A percentile compares a stretch with the other conserved stretches of the same genome.
Conservation (phyloP, 768 basidiomycete species). For the Neoboletus brunneissimus region DNA sequence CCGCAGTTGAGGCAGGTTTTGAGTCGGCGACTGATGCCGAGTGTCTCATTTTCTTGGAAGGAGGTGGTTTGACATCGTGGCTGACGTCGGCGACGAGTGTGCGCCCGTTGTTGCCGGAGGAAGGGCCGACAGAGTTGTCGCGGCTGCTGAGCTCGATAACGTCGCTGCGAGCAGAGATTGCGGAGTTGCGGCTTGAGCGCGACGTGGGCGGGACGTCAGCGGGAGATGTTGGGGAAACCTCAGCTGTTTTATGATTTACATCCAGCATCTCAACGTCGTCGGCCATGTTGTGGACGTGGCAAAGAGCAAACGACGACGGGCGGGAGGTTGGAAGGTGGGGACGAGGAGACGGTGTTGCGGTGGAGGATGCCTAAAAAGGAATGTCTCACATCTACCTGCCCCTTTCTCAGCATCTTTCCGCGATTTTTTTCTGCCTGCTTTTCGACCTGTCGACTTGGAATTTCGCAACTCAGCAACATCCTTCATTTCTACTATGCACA, state of each 20-base stretch:
- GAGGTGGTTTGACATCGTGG: constrained; percentile 27
- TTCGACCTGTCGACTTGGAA: constrained; percentile 27
- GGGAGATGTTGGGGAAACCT: not conserved
- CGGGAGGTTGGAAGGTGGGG: constrained; percentile 20
- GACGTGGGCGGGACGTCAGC: constrained; percentile 9
- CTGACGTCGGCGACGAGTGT: constrained; percentile 13
- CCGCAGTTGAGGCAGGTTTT: constrained; percentile 31
- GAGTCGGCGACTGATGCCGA: constrained; percentile 26
- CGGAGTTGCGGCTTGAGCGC: constrained; percentile 16
- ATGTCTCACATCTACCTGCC: constrained; percentile 29
- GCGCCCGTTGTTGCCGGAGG: constrained; percentile 14
- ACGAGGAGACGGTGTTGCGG: constrained; percentile 29
- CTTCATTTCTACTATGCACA: not conserved
- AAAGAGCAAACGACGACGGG: not conserved
- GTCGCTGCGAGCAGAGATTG: constrained; percentile 20
- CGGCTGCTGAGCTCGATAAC: constrained; percentile 30
- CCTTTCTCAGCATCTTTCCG: constrained; percentile 31
- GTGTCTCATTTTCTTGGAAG: constrained; percentile 28
- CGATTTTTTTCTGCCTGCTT: constrained; percentile 24
- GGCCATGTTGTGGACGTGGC: constrained; percentile 12
- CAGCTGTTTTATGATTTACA: not conserved
- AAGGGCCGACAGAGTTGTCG: constrained; percentile 27
- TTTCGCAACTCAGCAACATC: constrained; percentile 16
- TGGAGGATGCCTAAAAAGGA: constrained; percentile 38
- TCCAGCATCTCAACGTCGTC: constrained; percentile 33